Percentiles rank a stretch among this genome's conserved stretches.
Evolutionary conservation across 2,329 filamentous ascomycete genomes (phyloP).

Genomic region (Botrytis sinoallii): DNA sequence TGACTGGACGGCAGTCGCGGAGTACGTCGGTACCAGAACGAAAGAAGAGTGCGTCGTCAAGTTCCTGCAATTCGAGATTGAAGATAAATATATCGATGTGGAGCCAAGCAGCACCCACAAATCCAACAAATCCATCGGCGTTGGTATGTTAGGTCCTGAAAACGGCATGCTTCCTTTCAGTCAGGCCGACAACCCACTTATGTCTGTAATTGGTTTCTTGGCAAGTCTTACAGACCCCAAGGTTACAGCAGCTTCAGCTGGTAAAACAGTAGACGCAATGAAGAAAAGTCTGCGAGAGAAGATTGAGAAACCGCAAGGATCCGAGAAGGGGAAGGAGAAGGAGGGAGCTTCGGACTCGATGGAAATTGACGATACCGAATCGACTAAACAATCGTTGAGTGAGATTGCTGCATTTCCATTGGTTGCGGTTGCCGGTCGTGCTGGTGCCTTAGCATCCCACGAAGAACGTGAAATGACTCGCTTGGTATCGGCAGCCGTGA

Average conservation of each 20-base stretch:
- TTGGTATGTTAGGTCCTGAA: slow-evolving; percentile 67
- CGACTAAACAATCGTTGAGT: slow-evolving; percentile 46
- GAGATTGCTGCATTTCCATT: slow-evolving; percentile 75
- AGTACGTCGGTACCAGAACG: slow-evolving; percentile 86
- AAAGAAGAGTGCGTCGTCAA: slow-evolving; percentile 95
- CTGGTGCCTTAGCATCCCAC: slow-evolving; percentile 85
- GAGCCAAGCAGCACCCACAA: slow-evolving; percentile 53
- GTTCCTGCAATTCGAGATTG: slow-evolving; percentile 93
- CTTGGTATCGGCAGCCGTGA: slow-evolving; percentile 86
- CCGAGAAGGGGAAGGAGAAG: slow-evolving; percentile 56
- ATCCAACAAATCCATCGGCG: slow-evolving; percentile 48
- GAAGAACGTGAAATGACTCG: slow-evolving; percentile 97
- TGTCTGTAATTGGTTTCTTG: slow-evolving; percentile 93
- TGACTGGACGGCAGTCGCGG: slow-evolving; percentile 90
- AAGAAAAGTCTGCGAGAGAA: slow-evolving; percentile 75
- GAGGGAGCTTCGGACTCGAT: slow-evolving; percentile 54
- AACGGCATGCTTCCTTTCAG: slow-evolving; percentile 84
- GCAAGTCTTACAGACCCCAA: slow-evolving; percentile 86
- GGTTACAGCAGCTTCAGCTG: slow-evolving; percentile 86
- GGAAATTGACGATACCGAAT: slow-evolving; percentile 59
- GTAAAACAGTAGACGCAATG: slow-evolving; percentile 82
- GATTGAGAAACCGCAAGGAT: slow-evolving; percentile 60
- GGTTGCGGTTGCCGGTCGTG: slow-evolving; percentile 79
- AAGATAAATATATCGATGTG: slow-evolving; percentile 92
- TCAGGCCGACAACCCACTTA: slow-evolving; percentile 90